A percentile compares a stretch with the other conserved stretches of the same genome.
These are phyloP conservation scores for Phaeosphaeriaceae sp. DNA, from an alignment of 2,329 filamentous ascomycete species.

Conservation along the genomic window DNA sequence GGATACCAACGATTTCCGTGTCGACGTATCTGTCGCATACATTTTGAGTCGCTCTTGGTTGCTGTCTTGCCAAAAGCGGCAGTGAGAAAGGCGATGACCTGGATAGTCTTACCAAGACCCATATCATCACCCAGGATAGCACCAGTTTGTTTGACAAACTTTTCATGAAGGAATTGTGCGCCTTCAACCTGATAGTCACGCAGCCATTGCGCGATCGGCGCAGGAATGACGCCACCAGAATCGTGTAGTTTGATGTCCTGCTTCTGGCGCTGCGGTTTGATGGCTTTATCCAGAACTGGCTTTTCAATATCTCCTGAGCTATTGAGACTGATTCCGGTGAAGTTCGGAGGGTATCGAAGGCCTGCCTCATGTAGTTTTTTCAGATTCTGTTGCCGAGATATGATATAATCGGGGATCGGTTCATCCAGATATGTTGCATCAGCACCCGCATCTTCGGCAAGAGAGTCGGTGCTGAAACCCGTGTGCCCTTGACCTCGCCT, in stretches of 20 bases:
- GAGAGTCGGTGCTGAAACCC: slow-evolving; percentile 29
- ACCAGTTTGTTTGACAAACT: slow-evolving; percentile 90
- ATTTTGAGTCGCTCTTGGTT: slow-evolving; percentile 82
- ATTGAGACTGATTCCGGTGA: slow-evolving; percentile 79
- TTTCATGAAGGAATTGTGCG: slow-evolving; percentile 82
- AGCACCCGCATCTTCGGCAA: slow-evolving; percentile 53
- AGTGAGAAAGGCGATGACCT: slow-evolving; percentile 90
- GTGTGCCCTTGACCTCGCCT: slow-evolving; percentile 12
- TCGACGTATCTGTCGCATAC: slow-evolving; percentile 85
- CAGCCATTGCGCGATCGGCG: slow-evolving; percentile 88
- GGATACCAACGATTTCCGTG: slow-evolving; percentile 77
- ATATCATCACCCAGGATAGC: slow-evolving; percentile 95
- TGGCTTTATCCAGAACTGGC: slow-evolving; percentile 68
- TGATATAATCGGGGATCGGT: slow-evolving; percentile 75
- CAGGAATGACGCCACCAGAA: slow-evolving; percentile 84
- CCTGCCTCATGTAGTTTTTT: slow-evolving; percentile 74
- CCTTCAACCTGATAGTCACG: slow-evolving; percentile 91
- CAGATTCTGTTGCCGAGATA: slow-evolving; percentile 72
- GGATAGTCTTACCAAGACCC: slow-evolving; percentile 96
- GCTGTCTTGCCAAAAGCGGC: slow-evolving; percentile 94
- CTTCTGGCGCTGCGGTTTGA: slow-evolving; percentile 74
- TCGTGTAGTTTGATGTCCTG: slow-evolving; percentile 77
- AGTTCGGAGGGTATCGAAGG: slow-evolving; percentile 79
- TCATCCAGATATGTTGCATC: slow-evolving; percentile 65
- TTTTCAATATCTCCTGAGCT: slow-evolving; percentile 72